Conservation (phyloP, 768 basidiomycete species). For the Tubosaeta sp. region DNA sequence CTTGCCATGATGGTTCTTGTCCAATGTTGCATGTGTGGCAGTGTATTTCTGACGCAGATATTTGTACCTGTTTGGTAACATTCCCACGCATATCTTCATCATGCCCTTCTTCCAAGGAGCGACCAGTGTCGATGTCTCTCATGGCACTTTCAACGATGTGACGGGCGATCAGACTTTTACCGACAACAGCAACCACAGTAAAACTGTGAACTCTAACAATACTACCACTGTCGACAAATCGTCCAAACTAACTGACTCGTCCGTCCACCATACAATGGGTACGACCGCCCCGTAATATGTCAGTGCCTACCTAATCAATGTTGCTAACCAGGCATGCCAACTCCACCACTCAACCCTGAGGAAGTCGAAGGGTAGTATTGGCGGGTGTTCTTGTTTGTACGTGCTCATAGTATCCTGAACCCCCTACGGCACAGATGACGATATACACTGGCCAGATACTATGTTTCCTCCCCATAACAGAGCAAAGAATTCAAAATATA, state of each 20-base stretch:
- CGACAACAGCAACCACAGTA: conserved; percentile 18
- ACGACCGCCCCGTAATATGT: not conserved
- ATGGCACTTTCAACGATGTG: conserved; percentile 21
- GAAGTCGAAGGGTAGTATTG: not conserved
- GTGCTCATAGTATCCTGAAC: not conserved
- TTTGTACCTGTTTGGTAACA: conserved; percentile 1
- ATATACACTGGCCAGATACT: not conserved
- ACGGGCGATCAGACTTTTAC: conserved; percentile 15
- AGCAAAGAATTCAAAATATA: not conserved
- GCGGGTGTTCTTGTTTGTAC: not conserved
- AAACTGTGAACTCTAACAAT: conserved; percentile 15
- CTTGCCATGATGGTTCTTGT: conserved; percentile 22
- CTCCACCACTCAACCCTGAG: conserved; percentile 1
- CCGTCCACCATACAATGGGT: conserved; percentile 24
- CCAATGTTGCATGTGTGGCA: too few species aligned
- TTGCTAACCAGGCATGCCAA: not conserved
- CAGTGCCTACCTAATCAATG: not conserved
- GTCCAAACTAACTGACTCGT: conserved; percentile 17
- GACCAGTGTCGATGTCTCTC: conserved; percentile 9
- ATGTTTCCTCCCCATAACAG: not conserved
- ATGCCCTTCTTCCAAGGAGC: conserved; percentile 28
- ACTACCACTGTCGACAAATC: conserved; percentile 13
- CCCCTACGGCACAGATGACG: not conserved
- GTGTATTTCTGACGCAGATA: not conserved
- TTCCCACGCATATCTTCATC: not conserved